These are phyloP conservation scores for Tolypocladium inflatum DNA, from an alignment of 2,329 filamentous ascomycete species.

Conservation along the genomic window DNA sequence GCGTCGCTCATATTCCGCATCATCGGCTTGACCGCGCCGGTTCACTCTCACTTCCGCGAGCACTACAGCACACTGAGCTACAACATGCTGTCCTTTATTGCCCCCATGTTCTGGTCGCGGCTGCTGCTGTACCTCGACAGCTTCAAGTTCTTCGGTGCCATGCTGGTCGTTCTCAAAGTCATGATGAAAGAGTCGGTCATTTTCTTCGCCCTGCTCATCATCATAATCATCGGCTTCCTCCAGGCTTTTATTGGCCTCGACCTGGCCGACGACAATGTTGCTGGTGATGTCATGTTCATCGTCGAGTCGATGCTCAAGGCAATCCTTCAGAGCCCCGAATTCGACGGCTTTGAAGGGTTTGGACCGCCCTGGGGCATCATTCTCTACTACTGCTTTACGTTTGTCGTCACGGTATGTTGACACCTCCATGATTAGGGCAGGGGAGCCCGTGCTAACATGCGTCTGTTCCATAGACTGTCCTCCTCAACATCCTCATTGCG, in stretches of 20 bases:
- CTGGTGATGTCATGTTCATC: slow-evolving; percentile 64
- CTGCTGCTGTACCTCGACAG: slow-evolving; percentile 88
- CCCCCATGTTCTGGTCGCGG: slow-evolving; percentile 95
- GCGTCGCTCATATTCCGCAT: slow-evolving; percentile 73
- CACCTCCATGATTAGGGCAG: background rate
- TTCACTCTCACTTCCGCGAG: slow-evolving; percentile 34
- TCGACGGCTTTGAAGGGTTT: slow-evolving; percentile 79
- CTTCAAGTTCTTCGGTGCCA: slow-evolving; percentile 92
- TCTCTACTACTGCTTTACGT: slow-evolving; percentile 96
- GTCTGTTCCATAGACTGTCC: slow-evolving; percentile 40
- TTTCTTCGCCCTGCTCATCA: slow-evolving; percentile 83
- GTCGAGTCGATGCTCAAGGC: slow-evolving; percentile 78
- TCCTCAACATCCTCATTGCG: slow-evolving; percentile 93
- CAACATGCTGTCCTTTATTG: slow-evolving; percentile 86
- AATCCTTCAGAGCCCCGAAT: slow-evolving; percentile 87
- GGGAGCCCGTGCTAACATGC: background rate
- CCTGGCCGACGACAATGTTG: slow-evolving; percentile 62
- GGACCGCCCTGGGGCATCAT: slow-evolving; percentile 88
- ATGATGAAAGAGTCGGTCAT: slow-evolving; percentile 94
- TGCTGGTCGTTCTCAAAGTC: slow-evolving; percentile 92
- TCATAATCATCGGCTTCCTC: slow-evolving; percentile 79
- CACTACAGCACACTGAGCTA: slow-evolving; percentile 77
- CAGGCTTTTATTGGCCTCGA: slow-evolving; percentile 93
- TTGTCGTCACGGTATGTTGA: slow-evolving; percentile 75
- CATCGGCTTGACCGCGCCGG: slow-evolving; percentile 59